Evolutionary conservation across 495 filamentous ascomycete genomes (phyloP).

Genomic region (Penicillium pulvis): DNA sequence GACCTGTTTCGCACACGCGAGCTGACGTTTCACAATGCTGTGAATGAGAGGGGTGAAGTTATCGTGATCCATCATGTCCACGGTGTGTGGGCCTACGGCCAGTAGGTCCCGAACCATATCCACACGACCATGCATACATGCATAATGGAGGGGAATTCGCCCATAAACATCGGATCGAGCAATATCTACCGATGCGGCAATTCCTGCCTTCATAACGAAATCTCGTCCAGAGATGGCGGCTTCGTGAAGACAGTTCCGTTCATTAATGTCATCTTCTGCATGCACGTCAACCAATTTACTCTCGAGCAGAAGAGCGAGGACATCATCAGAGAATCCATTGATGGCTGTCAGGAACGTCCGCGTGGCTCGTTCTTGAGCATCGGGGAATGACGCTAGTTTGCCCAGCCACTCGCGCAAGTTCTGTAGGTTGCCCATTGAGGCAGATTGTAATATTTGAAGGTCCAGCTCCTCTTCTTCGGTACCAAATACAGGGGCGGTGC

Average conservation of each 20-base stretch:
- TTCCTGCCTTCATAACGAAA: slow-evolving; percentile 72
- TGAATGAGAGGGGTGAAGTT: slow-evolving; percentile 97
- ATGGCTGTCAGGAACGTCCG: slow-evolving; percentile 87
- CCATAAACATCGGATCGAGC: slow-evolving; percentile 87
- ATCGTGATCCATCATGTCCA: slow-evolving; percentile 89
- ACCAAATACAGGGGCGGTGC: slow-evolving; percentile 61
- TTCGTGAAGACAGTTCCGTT: slow-evolving; percentile 93
- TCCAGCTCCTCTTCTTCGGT: slow-evolving; percentile 87
- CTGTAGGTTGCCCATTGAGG: slow-evolving; percentile 69
- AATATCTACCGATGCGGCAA: slow-evolving; percentile 72
- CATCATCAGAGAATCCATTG: slow-evolving; percentile 77
- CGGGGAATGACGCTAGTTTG: slow-evolving; percentile 55
- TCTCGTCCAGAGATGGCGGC: slow-evolving; percentile 85
- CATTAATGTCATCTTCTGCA: slow-evolving; percentile 94
- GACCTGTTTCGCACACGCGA: slow-evolving; percentile 75
- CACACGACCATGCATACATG: slow-evolving; percentile 88
- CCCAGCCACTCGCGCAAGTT: slow-evolving; percentile 64
- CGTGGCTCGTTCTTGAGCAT: slow-evolving; percentile 73
- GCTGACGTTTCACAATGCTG: slow-evolving; percentile 82
- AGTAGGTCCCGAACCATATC: slow-evolving; percentile 80
- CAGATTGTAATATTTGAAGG: slow-evolving; percentile 82
- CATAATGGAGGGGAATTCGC: slow-evolving; percentile 90
- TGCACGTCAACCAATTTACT: slow-evolving; percentile 83
- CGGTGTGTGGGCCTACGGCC: slow-evolving; percentile 59
- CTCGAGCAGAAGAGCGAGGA: slow-evolving; percentile 72